A percentile compares a stretch with the other conserved stretches of the same genome.
Conservation (phyloP, 352 stramenopile genomes). For the Bremia lactucae region DNA sequence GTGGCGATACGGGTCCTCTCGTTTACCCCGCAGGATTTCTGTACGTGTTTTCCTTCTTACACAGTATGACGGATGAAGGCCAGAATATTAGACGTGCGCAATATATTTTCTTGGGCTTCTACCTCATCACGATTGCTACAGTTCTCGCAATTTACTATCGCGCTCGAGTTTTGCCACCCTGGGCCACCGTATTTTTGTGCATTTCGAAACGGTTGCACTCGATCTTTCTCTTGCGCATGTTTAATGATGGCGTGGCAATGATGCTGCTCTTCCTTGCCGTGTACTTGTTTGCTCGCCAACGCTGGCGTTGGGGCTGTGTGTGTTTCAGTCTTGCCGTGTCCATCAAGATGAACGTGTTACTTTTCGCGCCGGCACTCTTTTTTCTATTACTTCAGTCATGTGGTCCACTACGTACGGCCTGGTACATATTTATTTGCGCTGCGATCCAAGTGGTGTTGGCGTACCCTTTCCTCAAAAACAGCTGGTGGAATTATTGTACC, state of each 20-base stretch:
- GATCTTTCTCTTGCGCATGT: constrained; percentile 97
- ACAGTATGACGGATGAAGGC: constrained; percentile 82
- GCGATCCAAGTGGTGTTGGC: constrained; percentile 85
- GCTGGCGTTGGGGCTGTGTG: constrained; percentile 84
- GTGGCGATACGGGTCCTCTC: constrained; percentile 92
- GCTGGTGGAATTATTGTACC: constrained; percentile 91
- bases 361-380: constrained; percentile 95
- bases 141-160: constrained; percentile 87
- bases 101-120: constrained; percentile 92
- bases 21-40: constrained; percentile 98
- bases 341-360: constrained; percentile 99
- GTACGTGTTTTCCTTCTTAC: constrained; percentile 92
- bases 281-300: constrained; percentile 73
- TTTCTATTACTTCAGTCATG: constrained; percentile 91
- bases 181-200: constrained; percentile 85
- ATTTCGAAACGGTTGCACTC: constrained; percentile 95
- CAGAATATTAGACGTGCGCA: constrained; percentile 85
- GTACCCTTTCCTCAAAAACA: constrained; percentile 90
- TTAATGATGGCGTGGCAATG: constrained; percentile 97
- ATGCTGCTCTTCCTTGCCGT: constrained; percentile 91
- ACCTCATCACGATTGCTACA: constrained; percentile 85
- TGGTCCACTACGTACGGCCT: constrained; percentile 64
- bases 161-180: constrained; percentile 66
- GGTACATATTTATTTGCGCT: constrained; percentile 87
- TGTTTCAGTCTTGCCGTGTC: constrained; percentile 94